A percentile compares a stretch with the other conserved stretches of the same genome.
Evolutionary conservation across 202 grass and related monocot species (phyloP).

Genomic region (Musa balbisiana): DNA sequence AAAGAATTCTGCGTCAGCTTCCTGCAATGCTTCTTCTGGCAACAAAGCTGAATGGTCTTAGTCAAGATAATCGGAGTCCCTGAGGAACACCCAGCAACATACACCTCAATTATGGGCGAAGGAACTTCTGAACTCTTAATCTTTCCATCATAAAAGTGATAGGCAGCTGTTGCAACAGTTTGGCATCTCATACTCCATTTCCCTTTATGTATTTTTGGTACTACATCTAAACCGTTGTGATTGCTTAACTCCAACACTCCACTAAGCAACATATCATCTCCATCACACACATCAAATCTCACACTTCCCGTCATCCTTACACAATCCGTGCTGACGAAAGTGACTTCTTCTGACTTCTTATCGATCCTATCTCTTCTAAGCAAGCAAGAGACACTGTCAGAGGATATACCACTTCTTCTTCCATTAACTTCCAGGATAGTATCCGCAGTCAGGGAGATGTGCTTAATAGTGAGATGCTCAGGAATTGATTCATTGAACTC

Average conservation of each 20-base stretch:
- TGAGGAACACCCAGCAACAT: constrained; percentile 14
- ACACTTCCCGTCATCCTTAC: constrained; percentile 50
- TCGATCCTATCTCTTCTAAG: constrained; percentile 45
- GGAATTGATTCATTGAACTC: constrained; percentile 42
- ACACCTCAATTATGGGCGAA: constrained; percentile 6
- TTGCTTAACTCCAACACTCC: constrained; percentile 53
- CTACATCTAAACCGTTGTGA: not conserved
- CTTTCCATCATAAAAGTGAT: constrained; percentile 28
- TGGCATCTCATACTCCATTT: constrained; percentile 67
- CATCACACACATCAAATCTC: constrained; percentile 56
- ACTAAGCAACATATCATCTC: constrained; percentile 38
- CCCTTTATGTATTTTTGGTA: not conserved
- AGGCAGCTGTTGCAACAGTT: constrained; percentile 15
- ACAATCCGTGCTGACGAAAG: constrained; percentile 51
- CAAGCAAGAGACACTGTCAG: constrained; percentile 26
- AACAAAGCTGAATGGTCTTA: constrained; percentile 10
- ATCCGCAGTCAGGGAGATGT: constrained; percentile 48
- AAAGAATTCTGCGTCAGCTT: constrained; percentile 1
- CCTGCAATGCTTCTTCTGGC: not conserved
- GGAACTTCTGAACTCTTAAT: constrained; percentile 1
- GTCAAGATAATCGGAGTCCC: constrained; percentile 18
- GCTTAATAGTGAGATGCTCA: constrained; percentile 39
- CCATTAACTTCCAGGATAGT: constrained; percentile 42
- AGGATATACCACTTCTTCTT: constrained; percentile 13
- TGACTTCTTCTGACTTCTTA: constrained; percentile 34